Conservation (phyloP, 2,329 filamentous ascomycete species). For the Cladophialophora exuberans region DNA sequence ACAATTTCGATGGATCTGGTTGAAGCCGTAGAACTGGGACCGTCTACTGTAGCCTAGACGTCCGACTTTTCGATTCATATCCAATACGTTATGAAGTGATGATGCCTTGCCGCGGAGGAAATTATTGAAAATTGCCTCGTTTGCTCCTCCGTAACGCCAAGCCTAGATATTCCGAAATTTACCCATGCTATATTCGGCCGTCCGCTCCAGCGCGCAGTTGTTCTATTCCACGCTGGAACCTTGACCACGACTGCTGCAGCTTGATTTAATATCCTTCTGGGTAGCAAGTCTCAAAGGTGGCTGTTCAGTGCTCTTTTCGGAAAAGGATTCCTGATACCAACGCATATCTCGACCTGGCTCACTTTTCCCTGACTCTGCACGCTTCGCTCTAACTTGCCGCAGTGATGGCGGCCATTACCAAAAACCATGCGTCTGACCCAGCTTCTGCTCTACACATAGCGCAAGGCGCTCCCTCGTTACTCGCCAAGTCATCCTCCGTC, state of each 20-base stretch:
- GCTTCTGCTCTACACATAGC: conserved; percentile 49
- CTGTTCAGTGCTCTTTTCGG: too few relatives aligned
- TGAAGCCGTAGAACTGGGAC: too few relatives aligned
- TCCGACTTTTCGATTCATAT: too few relatives aligned
- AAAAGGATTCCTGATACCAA: too few relatives aligned
- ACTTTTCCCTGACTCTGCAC: neutral
- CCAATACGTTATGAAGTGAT: neutral
- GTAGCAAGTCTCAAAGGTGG: too few relatives aligned
- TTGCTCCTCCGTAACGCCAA: conserved; percentile 6
- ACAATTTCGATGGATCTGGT: too few relatives aligned
- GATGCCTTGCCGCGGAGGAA: neutral
- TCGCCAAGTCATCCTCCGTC: conserved; percentile 54
- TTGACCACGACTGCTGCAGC: neutral
- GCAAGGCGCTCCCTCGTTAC: conserved; percentile 47
- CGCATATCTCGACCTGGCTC: too few relatives aligned
- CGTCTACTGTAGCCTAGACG: too few relatives aligned
- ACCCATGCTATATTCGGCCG: too few relatives aligned
- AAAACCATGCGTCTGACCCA: conserved; percentile 43
- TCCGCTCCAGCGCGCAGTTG: neutral
- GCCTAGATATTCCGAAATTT: neutral
- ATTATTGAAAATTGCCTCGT: neutral
- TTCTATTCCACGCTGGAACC: neutral
- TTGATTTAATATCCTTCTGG: too few relatives aligned
- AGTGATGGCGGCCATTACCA: conserved; percentile 19
- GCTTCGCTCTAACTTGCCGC: too few relatives aligned